Percentiles rank a stretch among this genome's conserved stretches.
Evolutionary conservation across 2,329 filamentous ascomycete species (phyloP).

Genomic region (Myotisia sp.): DNA sequence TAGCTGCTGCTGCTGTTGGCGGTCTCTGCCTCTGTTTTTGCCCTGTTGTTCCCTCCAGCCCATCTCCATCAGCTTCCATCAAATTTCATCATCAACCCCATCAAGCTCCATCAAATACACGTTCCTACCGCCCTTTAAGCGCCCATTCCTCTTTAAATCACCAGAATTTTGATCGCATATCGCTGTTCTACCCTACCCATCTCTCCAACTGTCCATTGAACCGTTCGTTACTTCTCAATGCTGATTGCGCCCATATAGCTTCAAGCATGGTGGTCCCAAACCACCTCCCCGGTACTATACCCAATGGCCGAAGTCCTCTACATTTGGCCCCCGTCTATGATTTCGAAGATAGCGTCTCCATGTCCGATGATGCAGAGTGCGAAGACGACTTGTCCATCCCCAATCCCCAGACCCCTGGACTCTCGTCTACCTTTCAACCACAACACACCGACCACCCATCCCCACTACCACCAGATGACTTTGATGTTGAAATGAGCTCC

Average conservation of each 20-base stretch:
- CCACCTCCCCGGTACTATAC: slow-evolving; percentile 19
- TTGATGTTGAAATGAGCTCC: slow-evolving; percentile 7
- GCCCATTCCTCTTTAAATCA: slow-evolving; percentile 11
- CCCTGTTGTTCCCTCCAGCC: slow-evolving; percentile 4
- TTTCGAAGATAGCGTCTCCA: slow-evolving; percentile 6
- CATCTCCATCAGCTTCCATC: slow-evolving; percentile 19
- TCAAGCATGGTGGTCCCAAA: slow-evolving; percentile 34
- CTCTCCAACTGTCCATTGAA: slow-evolving; percentile 12
- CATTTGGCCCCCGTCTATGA: slow-evolving; percentile 1
- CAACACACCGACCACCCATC: too few species aligned
- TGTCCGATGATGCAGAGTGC: slow-evolving; percentile 1
- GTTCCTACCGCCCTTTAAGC: slow-evolving; percentile 16
- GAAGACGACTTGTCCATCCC: slow-evolving; percentile 1
- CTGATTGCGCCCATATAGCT: slow-evolving; percentile 28
- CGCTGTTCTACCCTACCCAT: slow-evolving; percentile 15
- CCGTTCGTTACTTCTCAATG: slow-evolving; percentile 21
- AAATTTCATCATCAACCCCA: slow-evolving; percentile 29
- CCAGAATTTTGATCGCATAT: slow-evolving; percentile 23
- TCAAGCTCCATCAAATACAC: slow-evolving; percentile 20
- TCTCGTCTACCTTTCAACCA: too few species aligned
- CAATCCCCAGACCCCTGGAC: not conserved
- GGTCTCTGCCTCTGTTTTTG: not conserved
- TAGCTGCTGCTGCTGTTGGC: not conserved
- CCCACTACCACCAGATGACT: too few species aligned
- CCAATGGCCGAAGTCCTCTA: slow-evolving; percentile 21